These are phyloP conservation scores for Phaeolepiota aurea DNA, from an alignment of 768 basidiomycete genomes.

Conservation along the genomic window DNA sequence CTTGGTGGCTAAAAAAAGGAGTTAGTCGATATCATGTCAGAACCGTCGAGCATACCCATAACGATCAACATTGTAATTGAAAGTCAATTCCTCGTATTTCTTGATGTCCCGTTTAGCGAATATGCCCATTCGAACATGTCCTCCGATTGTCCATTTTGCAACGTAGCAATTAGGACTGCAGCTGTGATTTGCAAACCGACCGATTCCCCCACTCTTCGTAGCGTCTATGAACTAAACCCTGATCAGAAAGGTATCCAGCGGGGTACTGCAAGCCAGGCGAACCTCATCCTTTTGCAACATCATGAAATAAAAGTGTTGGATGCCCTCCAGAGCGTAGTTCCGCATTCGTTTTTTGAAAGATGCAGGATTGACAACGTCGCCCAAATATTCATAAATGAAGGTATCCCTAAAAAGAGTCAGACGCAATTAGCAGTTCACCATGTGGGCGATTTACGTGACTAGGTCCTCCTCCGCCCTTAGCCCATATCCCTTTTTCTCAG, in stretches of 20 bases:
- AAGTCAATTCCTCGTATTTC: conserved; percentile 86
- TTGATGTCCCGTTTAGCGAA: conserved; percentile 80
- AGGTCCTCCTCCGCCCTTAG: conserved; percentile 69
- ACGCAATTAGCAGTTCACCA: background rate
- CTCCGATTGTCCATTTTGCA: conserved; percentile 93
- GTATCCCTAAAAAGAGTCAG: conserved; percentile 49
- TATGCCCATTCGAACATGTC: conserved; percentile 92
- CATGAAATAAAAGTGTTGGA: conserved; percentile 99
- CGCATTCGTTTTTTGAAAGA: conserved; percentile 93
- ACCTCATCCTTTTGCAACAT: conserved; percentile 98
- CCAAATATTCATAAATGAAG: conserved; percentile 97
- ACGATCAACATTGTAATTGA: conserved; percentile 99
- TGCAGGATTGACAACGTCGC: conserved; percentile 84
- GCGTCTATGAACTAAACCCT: conserved; percentile 85
- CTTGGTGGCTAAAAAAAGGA: conserved; percentile 63
- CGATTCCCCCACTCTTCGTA: conserved; percentile 93
- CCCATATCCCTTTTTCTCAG: conserved; percentile 95
- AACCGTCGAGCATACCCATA: conserved; percentile 65
- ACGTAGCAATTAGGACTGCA: conserved; percentile 98
- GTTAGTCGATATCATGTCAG: background rate
- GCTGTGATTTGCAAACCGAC: conserved; percentile 96
- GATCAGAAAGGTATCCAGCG: background rate
- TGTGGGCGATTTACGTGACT: conserved; percentile 40
- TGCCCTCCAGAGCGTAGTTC: conserved; percentile 87
- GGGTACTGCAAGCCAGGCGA: conserved; percentile 12